These are phyloP conservation scores for Madurella fahalii DNA, from an alignment of 2,329 filamentous ascomycete genomes.

Conservation along the genomic window DNA sequence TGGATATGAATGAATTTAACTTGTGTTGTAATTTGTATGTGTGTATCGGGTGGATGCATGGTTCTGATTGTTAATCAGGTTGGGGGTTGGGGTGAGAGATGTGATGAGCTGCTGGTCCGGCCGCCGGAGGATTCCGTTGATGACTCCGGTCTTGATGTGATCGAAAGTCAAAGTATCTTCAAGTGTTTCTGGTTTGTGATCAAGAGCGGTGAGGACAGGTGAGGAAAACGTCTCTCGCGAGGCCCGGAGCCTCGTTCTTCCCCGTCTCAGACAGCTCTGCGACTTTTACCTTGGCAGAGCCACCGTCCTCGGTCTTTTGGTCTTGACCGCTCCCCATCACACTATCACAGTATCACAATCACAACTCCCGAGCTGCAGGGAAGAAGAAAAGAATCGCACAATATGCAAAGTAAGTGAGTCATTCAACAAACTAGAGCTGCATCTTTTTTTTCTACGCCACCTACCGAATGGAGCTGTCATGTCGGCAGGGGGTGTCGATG, in stretches of 20 bases:
- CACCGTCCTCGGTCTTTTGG: not conserved
- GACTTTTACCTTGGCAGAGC: not conserved
- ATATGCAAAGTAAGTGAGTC: not conserved
- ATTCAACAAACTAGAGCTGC: not conserved
- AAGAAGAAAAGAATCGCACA: not conserved
- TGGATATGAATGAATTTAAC: not conserved
- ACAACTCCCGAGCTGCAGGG: not conserved
- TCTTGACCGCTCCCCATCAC: not conserved
- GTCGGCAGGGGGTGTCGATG: not conserved
- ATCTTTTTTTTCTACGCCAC: not conserved
- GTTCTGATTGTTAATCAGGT: not conserved
- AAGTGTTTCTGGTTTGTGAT: not conserved
- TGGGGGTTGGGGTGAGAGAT: not conserved
- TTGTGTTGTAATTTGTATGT: not conserved
- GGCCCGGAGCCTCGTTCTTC: not conserved
- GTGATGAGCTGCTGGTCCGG: not conserved
- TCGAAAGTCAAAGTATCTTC: no score
- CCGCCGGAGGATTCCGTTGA: not conserved
- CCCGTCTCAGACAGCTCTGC: not conserved
- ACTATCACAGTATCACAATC: not conserved
- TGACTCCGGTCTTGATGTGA: not conserved
- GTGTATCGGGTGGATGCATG: not conserved
- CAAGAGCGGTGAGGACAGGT: not conserved
- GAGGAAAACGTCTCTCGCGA: not conserved
- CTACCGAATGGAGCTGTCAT: not conserved